phyloP scores from a whole-genome alignment of 2,329 filamentous ascomycete genomes.

The Sporothrix protearum region DNA sequence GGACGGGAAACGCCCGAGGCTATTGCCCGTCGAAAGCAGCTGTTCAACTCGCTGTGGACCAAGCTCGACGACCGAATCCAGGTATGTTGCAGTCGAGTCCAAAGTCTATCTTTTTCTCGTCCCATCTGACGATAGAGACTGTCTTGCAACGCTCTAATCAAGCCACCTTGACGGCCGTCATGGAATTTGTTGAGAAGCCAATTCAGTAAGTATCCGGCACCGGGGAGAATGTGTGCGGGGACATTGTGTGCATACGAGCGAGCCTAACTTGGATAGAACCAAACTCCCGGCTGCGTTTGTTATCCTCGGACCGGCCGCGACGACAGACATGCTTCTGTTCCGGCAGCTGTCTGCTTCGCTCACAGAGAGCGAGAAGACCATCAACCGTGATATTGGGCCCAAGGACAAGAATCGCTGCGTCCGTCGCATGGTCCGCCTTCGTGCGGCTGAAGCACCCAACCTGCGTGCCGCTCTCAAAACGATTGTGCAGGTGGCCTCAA shows the following conservation, averaged over 20 bases:
- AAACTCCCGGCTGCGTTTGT: slow-evolving; percentile 68
- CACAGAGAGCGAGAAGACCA: slow-evolving; percentile 35
- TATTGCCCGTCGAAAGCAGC: slow-evolving; percentile 52
- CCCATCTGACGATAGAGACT: slow-evolving; percentile 37
- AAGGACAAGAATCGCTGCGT: slow-evolving; percentile 25
- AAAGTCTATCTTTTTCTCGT: not conserved
- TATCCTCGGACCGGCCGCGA: slow-evolving; percentile 73
- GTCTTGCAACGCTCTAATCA: slow-evolving; percentile 60
- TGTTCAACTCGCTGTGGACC: slow-evolving; percentile 63
- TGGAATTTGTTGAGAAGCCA: slow-evolving; percentile 50
- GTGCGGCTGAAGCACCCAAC: slow-evolving; percentile 68
- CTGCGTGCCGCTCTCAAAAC: slow-evolving; percentile 69
- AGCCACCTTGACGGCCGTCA: slow-evolving; percentile 57
- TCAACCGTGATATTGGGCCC: slow-evolving; percentile 22
- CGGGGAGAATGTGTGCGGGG: too few species aligned
- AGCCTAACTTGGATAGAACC: slow-evolving; percentile 29
- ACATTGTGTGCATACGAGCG: too few species aligned
- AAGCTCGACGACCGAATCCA: slow-evolving; percentile 62
- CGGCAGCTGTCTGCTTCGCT: slow-evolving; percentile 61
- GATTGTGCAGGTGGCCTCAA: slow-evolving; percentile 55
- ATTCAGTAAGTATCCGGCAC: slow-evolving; percentile 30
- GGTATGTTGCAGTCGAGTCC: slow-evolving; percentile 37
- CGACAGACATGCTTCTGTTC: slow-evolving; percentile 70
- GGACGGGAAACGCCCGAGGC: slow-evolving; percentile 51
- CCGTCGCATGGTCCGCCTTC: slow-evolving; percentile 62